phyloP scores from a whole-genome alignment of 2,329 filamentous ascomycete species.

The Pyrenochaeta sp. region DNA sequence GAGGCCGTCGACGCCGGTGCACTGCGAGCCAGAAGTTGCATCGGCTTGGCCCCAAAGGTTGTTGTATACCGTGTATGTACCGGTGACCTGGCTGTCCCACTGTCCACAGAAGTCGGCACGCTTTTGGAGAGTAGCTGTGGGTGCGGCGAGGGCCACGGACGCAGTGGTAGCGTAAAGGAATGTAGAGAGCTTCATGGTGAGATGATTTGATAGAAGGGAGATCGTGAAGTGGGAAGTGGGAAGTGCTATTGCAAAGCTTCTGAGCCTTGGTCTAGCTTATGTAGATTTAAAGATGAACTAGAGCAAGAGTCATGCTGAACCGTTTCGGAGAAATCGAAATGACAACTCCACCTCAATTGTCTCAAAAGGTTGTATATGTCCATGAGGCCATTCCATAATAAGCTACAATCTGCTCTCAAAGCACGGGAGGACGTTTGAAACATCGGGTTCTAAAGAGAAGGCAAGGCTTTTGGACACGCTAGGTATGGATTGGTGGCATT shows the following conservation, averaged over 20 bases:
- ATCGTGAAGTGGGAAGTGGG: neutral
- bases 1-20: conserved; percentile 52
- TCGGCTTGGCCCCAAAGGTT: conserved; percentile 54
- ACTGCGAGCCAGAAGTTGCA: conserved; percentile 56
- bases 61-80: conserved; percentile 46
- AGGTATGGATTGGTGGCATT: conserved; percentile 23
- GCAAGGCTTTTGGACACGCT: neutral
- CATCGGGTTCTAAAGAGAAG: neutral
- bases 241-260: neutral
- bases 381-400: conserved; percentile 6
- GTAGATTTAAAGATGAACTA: conserved; percentile 11
- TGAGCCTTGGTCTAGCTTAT: conserved; percentile 17
- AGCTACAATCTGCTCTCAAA: conserved; percentile 3
- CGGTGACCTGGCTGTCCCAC: conserved; percentile 36
- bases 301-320: too few relatives aligned
- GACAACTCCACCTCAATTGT: conserved; percentile 7
- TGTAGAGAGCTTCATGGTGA: conserved; percentile 40
- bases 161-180: conserved; percentile 35
- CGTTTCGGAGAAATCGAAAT: conserved; percentile 11
- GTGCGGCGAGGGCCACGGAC: conserved; percentile 36
- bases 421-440: neutral
- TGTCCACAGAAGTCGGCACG: conserved; percentile 44
- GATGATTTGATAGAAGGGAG: neutral
- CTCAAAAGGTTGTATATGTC: conserved; percentile 13
- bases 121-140: conserved; percentile 36